Evolutionary conservation across 805 yeast genomes (phyloP), one percentile per base, ranked within the genome.

Genomic region (Candida germanica): DNA sequence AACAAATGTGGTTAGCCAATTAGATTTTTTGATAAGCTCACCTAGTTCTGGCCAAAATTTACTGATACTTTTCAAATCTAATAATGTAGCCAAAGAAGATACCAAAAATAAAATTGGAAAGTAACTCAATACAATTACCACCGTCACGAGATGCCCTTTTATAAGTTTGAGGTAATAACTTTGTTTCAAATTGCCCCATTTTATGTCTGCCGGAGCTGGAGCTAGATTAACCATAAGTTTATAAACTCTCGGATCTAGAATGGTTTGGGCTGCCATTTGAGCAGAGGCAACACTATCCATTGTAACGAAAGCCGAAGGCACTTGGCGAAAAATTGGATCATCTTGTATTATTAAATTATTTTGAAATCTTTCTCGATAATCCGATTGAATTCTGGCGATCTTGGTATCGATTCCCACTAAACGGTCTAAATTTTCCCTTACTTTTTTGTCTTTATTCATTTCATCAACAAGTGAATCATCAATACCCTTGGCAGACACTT

Each of bases 21-120:
- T 69, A 20, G 78, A 76, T 31, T 68, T 60, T 26, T 73, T 49
- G 32, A 78, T 67, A 31, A 70, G 56, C n/a, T 71, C 65, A 1
- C 82, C 83, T 26, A 77, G 62, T 6, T 68, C 73, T 3, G 82
- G 82, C 79, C 80, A 77, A 39, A 76, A 56, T 46, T 73, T 75
- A 33, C 68, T 66, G 35, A 78, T 75, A 1, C 80, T 69, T 48
- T 70, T 74, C 33, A 77, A 63, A 46, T 77, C 79, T 41, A 78
- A 59, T 48, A 78, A 65, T 1, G 81, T 71, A 1, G 83, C 68
- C 37, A 78, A 71, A 26, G 78, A 74, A 6, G 79, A 63, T 20
- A 77, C 77, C 29, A 79, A 75, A 46, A 76, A 73, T 30, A 76
- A 65, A 39, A 77, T 67, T 18, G 75, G 66, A 20, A 71, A 69